These are phyloP conservation scores for Boletus smithii DNA, from an alignment of 1,284 basidiomycete species.

Conservation along the genomic window DNA sequence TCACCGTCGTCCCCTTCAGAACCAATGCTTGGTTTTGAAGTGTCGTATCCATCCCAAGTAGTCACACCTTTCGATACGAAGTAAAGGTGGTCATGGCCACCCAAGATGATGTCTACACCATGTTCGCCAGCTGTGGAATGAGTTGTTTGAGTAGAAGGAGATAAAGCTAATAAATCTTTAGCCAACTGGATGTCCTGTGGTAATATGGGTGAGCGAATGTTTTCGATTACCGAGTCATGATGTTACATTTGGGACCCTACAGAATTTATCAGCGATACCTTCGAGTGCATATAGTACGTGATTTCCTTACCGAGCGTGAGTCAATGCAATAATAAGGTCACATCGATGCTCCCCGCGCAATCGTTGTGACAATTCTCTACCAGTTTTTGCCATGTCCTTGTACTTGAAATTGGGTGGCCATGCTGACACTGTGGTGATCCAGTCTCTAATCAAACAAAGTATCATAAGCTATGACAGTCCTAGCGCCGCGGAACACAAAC, in stretches of 20 bases:
- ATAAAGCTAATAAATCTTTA: conserved; percentile 59
- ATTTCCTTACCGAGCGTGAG: conserved; percentile 52
- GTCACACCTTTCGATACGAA: conserved; percentile 76
- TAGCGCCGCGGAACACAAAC: conserved; percentile 35
- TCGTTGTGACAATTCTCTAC: conserved; percentile 50
- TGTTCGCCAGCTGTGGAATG: conserved; percentile 52
- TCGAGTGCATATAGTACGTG: background rate
- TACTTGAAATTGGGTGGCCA: conserved; percentile 66
- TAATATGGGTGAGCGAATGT: conserved; percentile 37
- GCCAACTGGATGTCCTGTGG: conserved; percentile 58
- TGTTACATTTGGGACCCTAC: conserved; percentile 48
- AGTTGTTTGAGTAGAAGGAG: conserved; percentile 49
- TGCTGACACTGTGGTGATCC: conserved; percentile 68
- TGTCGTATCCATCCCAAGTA: conserved; percentile 70
- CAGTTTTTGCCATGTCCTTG: conserved; percentile 52
- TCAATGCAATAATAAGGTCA: conserved; percentile 67
- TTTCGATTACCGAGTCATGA: conserved; percentile 13
- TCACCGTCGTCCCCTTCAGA: conserved; percentile 75
- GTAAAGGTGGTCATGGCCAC: conserved; percentile 90
- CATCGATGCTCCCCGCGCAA: conserved; percentile 58
- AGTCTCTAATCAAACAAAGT: conserved; percentile 41
- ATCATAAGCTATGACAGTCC: background rate
- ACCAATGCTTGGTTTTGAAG: conserved; percentile 57
- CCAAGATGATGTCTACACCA: conserved; percentile 83
- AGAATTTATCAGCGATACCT: background rate